A percentile compares a stretch with the other conserved stretches of the same genome.
phyloP scores from a whole-genome alignment of 1,284 basidiomycete genomes.

The Rhodotorula mucilaginosa region DNA sequence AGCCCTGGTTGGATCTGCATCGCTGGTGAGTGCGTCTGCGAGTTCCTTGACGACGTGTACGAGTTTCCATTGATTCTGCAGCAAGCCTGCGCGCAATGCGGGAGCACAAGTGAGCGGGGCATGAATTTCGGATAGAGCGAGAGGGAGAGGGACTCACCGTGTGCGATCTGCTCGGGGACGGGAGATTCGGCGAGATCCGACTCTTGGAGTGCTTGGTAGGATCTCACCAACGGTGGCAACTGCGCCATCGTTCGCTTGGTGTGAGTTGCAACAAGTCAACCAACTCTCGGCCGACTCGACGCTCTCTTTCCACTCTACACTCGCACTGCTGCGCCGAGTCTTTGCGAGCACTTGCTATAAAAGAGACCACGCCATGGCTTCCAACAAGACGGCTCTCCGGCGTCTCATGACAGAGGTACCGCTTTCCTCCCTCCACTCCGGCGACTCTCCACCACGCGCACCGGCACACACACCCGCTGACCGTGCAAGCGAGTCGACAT shows the following conservation, averaged over 20 bases:
- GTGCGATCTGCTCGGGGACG: slow-evolving; percentile 24
- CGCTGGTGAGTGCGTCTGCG: slow-evolving; percentile 80
- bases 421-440: background rate
- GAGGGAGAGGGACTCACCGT: slow-evolving; percentile 2
- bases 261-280: too few species aligned
- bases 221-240: slow-evolving; percentile 12
- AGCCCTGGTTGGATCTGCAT: slow-evolving; percentile 71
- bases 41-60: slow-evolving; percentile 81
- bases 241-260: background rate
- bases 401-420: slow-evolving; percentile 44
- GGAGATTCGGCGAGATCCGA: slow-evolving; percentile 1
- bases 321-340: background rate
- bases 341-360: background rate
- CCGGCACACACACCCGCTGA: background rate
- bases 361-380: background rate
- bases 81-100: slow-evolving; percentile 14
- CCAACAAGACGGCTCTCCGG: slow-evolving; percentile 38
- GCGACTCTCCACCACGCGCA: background rate
- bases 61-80: slow-evolving; percentile 48
- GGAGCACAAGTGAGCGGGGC: background rate
- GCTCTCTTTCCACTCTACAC: background rate
- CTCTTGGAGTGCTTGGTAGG: slow-evolving; percentile 14
- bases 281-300: background rate
- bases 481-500: too few species aligned
- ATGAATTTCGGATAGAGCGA: background rate